Base-by-base conservation (phyloP, 345 rosid genomes). In the Eucalyptus shirleyi region DNA sequence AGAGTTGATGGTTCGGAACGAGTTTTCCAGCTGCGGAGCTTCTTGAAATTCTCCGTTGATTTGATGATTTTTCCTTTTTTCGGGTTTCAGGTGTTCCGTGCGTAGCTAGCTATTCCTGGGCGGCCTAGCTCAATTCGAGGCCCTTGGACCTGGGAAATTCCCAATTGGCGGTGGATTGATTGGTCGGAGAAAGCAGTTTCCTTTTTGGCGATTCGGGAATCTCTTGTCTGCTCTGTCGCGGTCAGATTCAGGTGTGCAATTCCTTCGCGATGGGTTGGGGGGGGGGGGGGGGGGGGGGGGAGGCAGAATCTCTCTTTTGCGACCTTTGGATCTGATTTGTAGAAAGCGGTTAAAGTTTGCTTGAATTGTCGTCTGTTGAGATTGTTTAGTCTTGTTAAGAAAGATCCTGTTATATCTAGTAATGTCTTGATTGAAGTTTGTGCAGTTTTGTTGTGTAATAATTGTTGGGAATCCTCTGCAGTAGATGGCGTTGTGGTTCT, bases 71-170 rank as follows among this genome's bases (percentile, higher is more conserved):
- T 49, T 17, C 56, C 40, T 37, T 50, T 51, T 23, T 55, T 87
- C 28, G 87, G 65, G 65, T 88, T 91, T 49, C 95, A 94, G 95
- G 92, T 90, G 90, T 87, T 94, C 91, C 87, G 59, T 91, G 91
- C 90, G 85, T 81, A 18, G 91, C 62, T 81, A 23, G 91, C 55
- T 88, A 87, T 88, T 50, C 87, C 56, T 91, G 90, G 45, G 93
- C 93, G 91, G 28, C 87, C 88, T 88, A 86, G 90, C 90, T 94
- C 94, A 88, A 91, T 92, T 90, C 90, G 93, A 91, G 87, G 87
- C 89, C 89, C 88, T 83, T 82, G 55, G 47, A 87, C 60, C 91
- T 88, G 82, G 51, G 44, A 87, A 50, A 77, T 65, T 91, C 50
- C 87, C 37, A 40, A 40, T 77, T 77, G 83, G 85, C 47, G 85